Percentiles rank a stretch among this genome's conserved stretches.
These are phyloP conservation scores for Geoglossum glabrum DNA, from an alignment of 495 filamentous ascomycete species.

Conservation along the genomic window DNA sequence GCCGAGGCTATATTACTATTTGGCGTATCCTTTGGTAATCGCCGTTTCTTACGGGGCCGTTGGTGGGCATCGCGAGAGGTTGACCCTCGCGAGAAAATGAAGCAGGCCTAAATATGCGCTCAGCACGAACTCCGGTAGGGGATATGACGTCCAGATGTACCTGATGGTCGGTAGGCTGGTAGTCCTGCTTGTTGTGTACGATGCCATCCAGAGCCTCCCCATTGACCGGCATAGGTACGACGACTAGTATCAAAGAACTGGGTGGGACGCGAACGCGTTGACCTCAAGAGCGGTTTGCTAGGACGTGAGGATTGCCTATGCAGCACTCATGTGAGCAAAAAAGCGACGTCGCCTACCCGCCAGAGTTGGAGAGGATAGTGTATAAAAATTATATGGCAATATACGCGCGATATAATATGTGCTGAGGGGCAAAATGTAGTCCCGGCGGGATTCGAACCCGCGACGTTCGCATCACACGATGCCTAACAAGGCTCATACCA, in stretches of 20 bases:
- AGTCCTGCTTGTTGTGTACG: conserved; percentile 17
- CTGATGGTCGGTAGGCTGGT: conserved; percentile 18
- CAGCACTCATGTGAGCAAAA: too few relatives aligned
- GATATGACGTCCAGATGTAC: neutral
- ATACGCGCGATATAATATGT: too few relatives aligned
- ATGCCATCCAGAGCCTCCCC: neutral
- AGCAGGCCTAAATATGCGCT: conserved; percentile 34
- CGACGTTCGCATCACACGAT: conserved; percentile 8
- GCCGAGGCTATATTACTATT: conserved; percentile 7
- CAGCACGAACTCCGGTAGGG: neutral
- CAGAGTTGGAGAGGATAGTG: too few relatives aligned
- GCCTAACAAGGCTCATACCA: conserved; percentile 3
- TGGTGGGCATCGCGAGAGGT: conserved; percentile 12
- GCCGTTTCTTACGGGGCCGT: conserved; percentile 46
- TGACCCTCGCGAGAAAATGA: conserved; percentile 41
- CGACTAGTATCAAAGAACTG: too few relatives aligned
- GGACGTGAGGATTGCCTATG: too few relatives aligned
- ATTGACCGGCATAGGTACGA: neutral
- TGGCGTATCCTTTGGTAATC: conserved; percentile 20
- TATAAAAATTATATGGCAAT: too few relatives aligned
- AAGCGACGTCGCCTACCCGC: too few relatives aligned
- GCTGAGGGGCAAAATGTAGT: conserved; percentile 2
- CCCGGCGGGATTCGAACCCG: conserved; percentile 9
- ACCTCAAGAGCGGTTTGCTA: too few relatives aligned
- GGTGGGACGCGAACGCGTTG: too few relatives aligned